These are phyloP conservation scores for Globisporangium cederbergense DNA, from an alignment of 352 stramenopile genomes.

Conservation along the genomic window DNA sequence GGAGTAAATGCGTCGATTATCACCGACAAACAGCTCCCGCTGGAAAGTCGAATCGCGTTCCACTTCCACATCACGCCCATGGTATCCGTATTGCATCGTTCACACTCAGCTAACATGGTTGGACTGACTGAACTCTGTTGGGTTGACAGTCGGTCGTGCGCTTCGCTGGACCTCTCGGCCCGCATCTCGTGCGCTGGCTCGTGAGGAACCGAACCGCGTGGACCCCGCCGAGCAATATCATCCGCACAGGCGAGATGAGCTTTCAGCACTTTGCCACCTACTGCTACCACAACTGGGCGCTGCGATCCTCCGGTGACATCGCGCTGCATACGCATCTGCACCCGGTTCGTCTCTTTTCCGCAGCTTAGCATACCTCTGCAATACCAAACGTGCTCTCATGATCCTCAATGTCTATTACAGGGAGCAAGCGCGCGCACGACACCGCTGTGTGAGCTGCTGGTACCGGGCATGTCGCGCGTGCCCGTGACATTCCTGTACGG, in stretches of 20 bases:
- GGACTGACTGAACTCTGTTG: neutral
- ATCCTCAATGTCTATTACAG: neutral
- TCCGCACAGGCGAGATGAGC: slow-evolving; percentile 4
- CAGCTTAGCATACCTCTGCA: neutral
- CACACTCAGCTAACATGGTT: neutral
- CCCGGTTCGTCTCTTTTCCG: neutral
- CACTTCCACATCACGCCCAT: slow-evolving; percentile 8
- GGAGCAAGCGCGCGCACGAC: slow-evolving; percentile 3
- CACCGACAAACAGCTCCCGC: slow-evolving; percentile 1
- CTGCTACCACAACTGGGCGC: slow-evolving; percentile 18
- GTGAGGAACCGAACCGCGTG: slow-evolving; percentile 1
- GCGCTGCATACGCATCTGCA: slow-evolving; percentile 12
- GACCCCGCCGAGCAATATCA: slow-evolving; percentile 1
- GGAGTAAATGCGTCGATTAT: slow-evolving; percentile 7
- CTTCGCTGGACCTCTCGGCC: slow-evolving; percentile 8
- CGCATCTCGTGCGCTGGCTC: slow-evolving; percentile 5
- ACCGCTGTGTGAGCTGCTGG: slow-evolving; percentile 8
- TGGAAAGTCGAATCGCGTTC: slow-evolving; percentile 1
- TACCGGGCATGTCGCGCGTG: neutral
- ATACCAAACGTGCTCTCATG: neutral
- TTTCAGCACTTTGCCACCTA: slow-evolving; percentile 4
- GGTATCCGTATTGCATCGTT: neutral
- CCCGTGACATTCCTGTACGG: slow-evolving; percentile 26
- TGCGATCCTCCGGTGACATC: slow-evolving; percentile 8
- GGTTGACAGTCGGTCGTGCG: slow-evolving; percentile 3